A percentile compares a stretch with the other conserved stretches of the same genome.
Evolutionary conservation across 2,329 filamentous ascomycete species (phyloP).

Genomic region (Colletotrichum filicis): DNA sequence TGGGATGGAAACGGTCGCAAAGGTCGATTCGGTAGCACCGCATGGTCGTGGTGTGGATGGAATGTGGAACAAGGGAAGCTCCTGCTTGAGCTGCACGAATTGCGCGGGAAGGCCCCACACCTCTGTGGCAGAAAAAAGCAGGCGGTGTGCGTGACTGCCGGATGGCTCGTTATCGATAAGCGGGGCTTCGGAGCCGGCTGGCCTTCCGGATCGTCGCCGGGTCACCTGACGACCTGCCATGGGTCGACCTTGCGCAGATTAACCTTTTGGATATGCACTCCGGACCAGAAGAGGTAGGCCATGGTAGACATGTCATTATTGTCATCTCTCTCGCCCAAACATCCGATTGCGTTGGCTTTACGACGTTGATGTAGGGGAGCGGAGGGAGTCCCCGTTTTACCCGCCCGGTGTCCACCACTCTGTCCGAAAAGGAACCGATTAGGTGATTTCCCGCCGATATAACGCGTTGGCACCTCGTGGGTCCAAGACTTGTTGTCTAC

Average conservation of each 20-base stretch:
- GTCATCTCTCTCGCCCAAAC: background rate
- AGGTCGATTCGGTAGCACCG: constrained; percentile 4
- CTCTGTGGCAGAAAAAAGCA: background rate
- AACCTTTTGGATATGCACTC: background rate
- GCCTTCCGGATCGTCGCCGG: background rate
- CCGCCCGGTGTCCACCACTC: constrained; percentile 23
- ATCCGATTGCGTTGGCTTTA: constrained; percentile 8
- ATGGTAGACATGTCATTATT: constrained; percentile 9
- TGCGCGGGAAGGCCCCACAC: constrained; percentile 5
- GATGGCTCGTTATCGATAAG: background rate
- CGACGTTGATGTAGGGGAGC: background rate
- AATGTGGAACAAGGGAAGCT: constrained; percentile 32
- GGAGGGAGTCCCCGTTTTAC: background rate
- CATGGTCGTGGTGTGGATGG: constrained; percentile 17
- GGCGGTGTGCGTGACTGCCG: background rate
- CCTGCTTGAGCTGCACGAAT: constrained; percentile 7
- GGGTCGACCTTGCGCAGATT: background rate
- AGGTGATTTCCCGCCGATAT: constrained; percentile 33
- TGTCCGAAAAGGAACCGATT: constrained; percentile 28
- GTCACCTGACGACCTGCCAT: background rate
- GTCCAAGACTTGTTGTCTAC: background rate
- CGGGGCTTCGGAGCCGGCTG: background rate
- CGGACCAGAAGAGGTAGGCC: constrained; percentile 12
- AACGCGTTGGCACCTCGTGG: constrained; percentile 25
- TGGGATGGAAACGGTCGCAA: background rate